Conservation (phyloP, 2,329 filamentous ascomycete species). For the Cryphonectria parasitica region DNA sequence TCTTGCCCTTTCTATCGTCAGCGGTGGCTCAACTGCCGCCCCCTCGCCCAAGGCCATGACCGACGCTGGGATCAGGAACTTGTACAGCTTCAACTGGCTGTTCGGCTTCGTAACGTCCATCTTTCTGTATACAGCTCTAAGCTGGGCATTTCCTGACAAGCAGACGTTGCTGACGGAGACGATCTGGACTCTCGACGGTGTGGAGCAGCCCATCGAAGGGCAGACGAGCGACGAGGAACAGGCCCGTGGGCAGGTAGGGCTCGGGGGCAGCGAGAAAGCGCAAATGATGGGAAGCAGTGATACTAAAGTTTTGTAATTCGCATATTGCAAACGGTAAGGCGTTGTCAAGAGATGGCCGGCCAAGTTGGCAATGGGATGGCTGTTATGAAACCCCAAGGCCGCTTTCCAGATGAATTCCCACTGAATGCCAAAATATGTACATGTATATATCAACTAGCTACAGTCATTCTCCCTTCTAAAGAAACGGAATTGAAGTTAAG, state of each 20-base stretch:
- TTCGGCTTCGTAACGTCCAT: slow-evolving; percentile 47
- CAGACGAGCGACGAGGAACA: slow-evolving; percentile 33
- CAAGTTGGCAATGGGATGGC: background rate
- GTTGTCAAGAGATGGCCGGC: background rate
- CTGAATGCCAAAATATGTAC: background rate
- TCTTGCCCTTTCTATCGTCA: slow-evolving; percentile 23
- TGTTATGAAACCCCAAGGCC: background rate
- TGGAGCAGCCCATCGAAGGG: slow-evolving; percentile 30
- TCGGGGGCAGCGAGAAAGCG: background rate
- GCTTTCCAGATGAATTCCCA: background rate
- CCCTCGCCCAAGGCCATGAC: slow-evolving; percentile 26
- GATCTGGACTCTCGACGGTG: slow-evolving; percentile 41
- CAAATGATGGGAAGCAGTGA: background rate
- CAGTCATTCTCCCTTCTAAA: too few relatives aligned
- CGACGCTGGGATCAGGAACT: slow-evolving; percentile 33
- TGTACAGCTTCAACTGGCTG: slow-evolving; percentile 39
- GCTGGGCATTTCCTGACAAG: slow-evolving; percentile 50
- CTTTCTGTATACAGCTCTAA: slow-evolving; percentile 58
- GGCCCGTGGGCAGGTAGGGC: background rate
- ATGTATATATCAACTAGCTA: background rate
- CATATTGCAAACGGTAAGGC: background rate
- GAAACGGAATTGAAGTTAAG: too few relatives aligned
- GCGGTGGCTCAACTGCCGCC: slow-evolving; percentile 2
- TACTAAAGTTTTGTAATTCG: slow-evolving; percentile 14
- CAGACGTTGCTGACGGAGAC: slow-evolving; percentile 51